Base-by-base conservation (phyloP, 371 early-diverging fungal genomes). In the Funneliformis caledonium region DNA sequence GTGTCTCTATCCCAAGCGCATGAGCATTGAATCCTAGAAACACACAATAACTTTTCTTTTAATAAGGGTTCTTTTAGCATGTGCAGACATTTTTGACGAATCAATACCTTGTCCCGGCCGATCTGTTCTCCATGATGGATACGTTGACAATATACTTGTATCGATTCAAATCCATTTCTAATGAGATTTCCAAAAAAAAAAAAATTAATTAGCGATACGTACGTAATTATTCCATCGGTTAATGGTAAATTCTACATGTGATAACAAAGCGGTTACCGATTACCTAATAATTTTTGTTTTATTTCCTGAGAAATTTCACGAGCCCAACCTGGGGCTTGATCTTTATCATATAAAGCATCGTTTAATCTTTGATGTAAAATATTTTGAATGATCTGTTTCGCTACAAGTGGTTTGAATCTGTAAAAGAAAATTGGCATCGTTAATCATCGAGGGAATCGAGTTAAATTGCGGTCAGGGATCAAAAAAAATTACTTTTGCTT, bases 1-100 rank as follows among this genome's bases (percentile, higher is more conserved):
- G 93, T 89, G 84, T 92, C 93, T n/a, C 89, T 84, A 78, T 92
- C 93, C 93, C 93, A 92, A 56, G 91, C 85, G 78, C 93, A 92
- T 37, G 90, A 82, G 12, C 89, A 87, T 43, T 89, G 90, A 85
- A 90, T 89, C 76, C 90, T 89, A 19, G 19, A 19, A 56, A 37
- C 3, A 3, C 3, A 37, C 3, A 0, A 2, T 37, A 37, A 37
- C 37, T 37, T 37, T 37, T 37, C 37, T 37, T 37, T 37, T 37
- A 37, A 37, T 37, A 37, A 37, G 3, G 37, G 37, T 37, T 37
- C 37, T 37, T 37, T 37, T 37, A 37, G 37, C 37, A 37, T 2
- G 37, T 37, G 37, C 37, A 37, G 37, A 1, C 1, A 2, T 37
- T 37, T 37, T 37, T 0, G 37, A 37, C 0, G 37, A 37, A 37